phyloP scores from a whole-genome alignment of 1,284 basidiomycete species.

The Rhizoctonia solani region DNA sequence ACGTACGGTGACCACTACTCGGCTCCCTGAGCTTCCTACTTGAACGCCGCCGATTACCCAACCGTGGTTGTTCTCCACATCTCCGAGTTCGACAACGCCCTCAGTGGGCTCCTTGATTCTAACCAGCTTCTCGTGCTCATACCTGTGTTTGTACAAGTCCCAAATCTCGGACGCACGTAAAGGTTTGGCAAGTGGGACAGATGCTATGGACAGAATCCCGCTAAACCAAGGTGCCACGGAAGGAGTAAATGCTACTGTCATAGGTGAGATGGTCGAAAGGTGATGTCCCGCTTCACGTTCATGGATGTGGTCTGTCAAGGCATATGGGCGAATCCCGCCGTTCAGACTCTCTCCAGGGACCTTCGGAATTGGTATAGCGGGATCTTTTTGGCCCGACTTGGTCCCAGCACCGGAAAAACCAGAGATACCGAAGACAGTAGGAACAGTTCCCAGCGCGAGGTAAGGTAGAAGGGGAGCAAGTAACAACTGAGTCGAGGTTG shows the following conservation, averaged over 20 bases:
- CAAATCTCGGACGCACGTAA: constrained; percentile 74
- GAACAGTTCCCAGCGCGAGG: constrained; percentile 65
- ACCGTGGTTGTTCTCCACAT: constrained; percentile 82
- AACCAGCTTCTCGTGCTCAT: constrained; percentile 75
- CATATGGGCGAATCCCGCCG: constrained; percentile 81
- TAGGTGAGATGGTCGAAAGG: constrained; percentile 62
- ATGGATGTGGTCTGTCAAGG: constrained; percentile 97
- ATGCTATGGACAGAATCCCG: constrained; percentile 88
- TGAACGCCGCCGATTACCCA: constrained; percentile 94
- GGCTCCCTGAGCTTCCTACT: constrained; percentile 83
- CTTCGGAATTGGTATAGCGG: constrained; percentile 80
- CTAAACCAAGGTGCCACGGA: constrained; percentile 94
- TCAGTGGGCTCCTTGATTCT: constrained; percentile 53
- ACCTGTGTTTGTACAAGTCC: constrained; percentile 78
- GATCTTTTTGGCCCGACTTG: constrained; percentile 64
- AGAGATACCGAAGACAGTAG: constrained; percentile 91
- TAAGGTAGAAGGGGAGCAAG: constrained; percentile 85
- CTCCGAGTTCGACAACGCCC: constrained; percentile 74
- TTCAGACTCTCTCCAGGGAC: constrained; percentile 75
- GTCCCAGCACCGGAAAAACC: constrained; percentile 97
- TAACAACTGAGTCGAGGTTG: constrained; percentile 90
- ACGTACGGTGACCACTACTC: constrained; percentile 89
- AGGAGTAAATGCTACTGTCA: constrained; percentile 87
- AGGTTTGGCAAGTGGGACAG: constrained; percentile 72
- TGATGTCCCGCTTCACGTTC: constrained; percentile 91